These are phyloP conservation scores for Hymenoscyphus salicellus DNA, from an alignment of 2,329 filamentous ascomycete genomes.

Conservation along the genomic window DNA sequence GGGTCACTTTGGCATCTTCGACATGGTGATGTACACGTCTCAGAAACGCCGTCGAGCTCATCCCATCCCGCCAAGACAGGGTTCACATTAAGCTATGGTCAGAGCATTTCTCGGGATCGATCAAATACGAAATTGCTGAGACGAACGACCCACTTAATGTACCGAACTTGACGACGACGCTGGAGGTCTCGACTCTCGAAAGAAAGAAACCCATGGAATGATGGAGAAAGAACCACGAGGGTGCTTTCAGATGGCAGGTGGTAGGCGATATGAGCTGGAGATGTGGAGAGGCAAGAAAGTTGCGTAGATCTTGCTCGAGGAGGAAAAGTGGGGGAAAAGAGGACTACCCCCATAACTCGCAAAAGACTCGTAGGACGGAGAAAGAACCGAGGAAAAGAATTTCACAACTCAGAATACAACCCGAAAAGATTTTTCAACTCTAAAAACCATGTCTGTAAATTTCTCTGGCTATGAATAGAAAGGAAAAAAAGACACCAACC, in stretches of 20 bases:
- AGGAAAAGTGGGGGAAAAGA: neutral
- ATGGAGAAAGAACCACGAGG: neutral
- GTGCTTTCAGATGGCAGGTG: neutral
- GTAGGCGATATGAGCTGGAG: neutral
- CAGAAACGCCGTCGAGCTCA: no score
- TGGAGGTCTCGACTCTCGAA: neutral
- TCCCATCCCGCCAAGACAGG: no score
- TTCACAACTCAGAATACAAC: neutral
- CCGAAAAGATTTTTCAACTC: neutral
- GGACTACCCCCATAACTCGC: no score
- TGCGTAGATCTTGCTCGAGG: no score
- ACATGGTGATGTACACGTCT: no score
- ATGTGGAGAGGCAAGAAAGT: neutral
- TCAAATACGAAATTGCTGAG: neutral
- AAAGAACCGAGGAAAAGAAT: neutral
- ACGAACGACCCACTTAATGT: neutral
- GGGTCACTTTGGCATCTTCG: no score
- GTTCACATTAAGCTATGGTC: neutral
- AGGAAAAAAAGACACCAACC: neutral
- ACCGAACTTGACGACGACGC: no score
- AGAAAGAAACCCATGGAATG: neutral
- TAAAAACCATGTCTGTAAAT: slow-evolving; percentile 11
- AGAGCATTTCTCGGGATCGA: neutral
- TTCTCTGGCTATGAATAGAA: slow-evolving; percentile 7
- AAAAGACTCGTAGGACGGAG: neutral